Conservation (phyloP, 192 early-diverging fungal genomes). For the Coemansia aciculifera region DNA sequence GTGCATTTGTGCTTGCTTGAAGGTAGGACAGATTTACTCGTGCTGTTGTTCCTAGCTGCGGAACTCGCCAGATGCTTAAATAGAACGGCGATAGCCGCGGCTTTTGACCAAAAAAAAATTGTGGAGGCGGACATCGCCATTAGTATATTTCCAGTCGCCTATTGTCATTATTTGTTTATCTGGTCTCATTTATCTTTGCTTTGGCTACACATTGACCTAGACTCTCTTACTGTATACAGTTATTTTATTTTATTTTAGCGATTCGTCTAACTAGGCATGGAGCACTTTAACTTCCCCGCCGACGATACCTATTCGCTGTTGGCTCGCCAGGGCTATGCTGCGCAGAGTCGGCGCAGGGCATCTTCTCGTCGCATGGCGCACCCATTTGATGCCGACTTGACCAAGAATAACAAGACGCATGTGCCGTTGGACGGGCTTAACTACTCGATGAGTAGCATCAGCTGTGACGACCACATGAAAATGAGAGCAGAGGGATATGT, state of each 20-base stretch:
- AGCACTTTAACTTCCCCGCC: constrained; percentile 22
- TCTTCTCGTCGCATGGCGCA: background rate
- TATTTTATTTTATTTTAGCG: background rate
- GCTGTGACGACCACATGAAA: background rate
- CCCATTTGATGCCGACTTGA: background rate
- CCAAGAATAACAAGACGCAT: background rate
- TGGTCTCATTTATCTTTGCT: background rate
- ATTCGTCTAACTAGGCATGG: constrained; percentile 17
- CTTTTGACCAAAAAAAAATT: background rate
- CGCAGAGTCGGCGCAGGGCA: constrained; percentile 29
- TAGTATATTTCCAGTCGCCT: background rate
- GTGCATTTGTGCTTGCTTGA: background rate
- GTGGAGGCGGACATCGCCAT: constrained; percentile 3
- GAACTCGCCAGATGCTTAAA: constrained; percentile 9
- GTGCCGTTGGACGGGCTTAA: background rate
- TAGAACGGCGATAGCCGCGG: background rate
- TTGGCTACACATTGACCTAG: background rate
- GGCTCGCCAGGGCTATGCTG: constrained; percentile 43
- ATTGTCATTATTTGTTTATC: constrained; percentile 1
- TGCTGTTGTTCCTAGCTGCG: background rate
- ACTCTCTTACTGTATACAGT: background rate
- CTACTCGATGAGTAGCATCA: background rate
- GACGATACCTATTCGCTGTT: constrained; percentile 31
- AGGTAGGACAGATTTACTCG: background rate
- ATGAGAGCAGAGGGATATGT: background rate